Conservation (phyloP, 768 basidiomycete genomes). For the Lentinula sp. region DNA sequence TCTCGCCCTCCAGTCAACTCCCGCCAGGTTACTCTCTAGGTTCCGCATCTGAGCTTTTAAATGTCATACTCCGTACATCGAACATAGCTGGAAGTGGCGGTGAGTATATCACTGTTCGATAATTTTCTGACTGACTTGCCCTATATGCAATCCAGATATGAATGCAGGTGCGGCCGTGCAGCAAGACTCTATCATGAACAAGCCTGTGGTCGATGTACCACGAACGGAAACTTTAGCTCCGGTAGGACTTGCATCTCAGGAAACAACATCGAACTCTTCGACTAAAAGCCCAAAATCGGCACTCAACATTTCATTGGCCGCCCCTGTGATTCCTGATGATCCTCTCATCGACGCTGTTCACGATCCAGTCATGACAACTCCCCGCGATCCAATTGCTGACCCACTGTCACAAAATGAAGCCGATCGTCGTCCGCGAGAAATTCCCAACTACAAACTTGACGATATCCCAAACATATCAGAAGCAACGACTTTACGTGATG, state of each 20-base stretch:
- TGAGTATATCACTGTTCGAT: neutral
- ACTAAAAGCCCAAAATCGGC: neutral
- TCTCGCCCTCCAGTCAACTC: neutral
- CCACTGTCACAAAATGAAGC: neutral
- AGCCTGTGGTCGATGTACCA: neutral
- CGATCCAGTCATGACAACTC: constrained; percentile 1
- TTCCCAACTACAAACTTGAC: neutral
- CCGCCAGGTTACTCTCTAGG: neutral
- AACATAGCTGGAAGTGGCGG: neutral
- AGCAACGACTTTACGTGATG: constrained; percentile 48
- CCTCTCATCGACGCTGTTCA: neutral
- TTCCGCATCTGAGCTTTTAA: neutral
- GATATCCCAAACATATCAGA: constrained; percentile 33
- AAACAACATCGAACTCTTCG: neutral
- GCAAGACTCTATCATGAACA: neutral
- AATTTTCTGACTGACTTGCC: neutral
- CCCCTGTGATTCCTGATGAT: neutral
- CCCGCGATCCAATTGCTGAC: constrained; percentile 3
- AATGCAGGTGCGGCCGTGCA: neutral
- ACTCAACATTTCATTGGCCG: neutral
- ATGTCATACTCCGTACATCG: neutral
- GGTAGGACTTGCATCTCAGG: neutral
- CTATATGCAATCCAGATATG: neutral
- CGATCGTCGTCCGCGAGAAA: neutral
- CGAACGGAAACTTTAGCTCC: neutral